A percentile compares a stretch with the other conserved stretches of the same genome.
Evolutionary conservation across 371 early-diverging fungal species (phyloP).

Genomic region (Apophysomyces variabilis): DNA sequence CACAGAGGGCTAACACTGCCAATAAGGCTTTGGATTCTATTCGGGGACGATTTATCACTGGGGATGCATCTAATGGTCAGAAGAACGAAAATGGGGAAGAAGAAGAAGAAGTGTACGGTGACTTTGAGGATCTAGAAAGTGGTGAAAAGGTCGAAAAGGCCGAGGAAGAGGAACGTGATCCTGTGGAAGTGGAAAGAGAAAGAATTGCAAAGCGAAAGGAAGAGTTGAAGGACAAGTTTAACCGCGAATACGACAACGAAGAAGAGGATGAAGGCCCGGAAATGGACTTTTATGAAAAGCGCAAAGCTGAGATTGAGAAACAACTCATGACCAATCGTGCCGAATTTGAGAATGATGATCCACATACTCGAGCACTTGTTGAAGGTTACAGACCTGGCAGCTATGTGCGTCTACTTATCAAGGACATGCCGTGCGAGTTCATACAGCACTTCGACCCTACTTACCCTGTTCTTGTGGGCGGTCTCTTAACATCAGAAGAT

Average conservation of each 20-base stretch:
- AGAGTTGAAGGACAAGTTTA: slow-evolving; percentile 89
- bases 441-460: slow-evolving; percentile 87
- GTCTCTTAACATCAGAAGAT: slow-evolving; percentile 86
- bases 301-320: slow-evolving; percentile 84
- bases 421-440: slow-evolving; percentile 93
- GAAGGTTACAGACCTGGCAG: slow-evolving; percentile 91
- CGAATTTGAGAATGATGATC: slow-evolving; percentile 88
- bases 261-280: slow-evolving; percentile 73
- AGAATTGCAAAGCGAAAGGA: slow-evolving; percentile 85
- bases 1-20: background rate
- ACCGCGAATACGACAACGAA: slow-evolving; percentile 84
- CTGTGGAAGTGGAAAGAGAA: slow-evolving; percentile 58
- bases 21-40: slow-evolving; percentile 67
- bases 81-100: slow-evolving; percentile 28
- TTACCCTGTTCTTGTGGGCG: slow-evolving; percentile 91
- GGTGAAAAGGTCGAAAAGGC: slow-evolving; percentile 49
- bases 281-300: slow-evolving; percentile 85
- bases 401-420: slow-evolving; percentile 91
- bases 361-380: slow-evolving; percentile 74
- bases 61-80: slow-evolving; percentile 53
- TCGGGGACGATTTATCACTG: slow-evolving; percentile 85
- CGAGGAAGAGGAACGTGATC: slow-evolving; percentile 34
- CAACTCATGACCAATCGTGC: slow-evolving; percentile 80
- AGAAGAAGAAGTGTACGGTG: slow-evolving; percentile 75
- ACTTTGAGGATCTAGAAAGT: slow-evolving; percentile 91